Evolutionary conservation across 768 basidiomycete species (phyloP).

Genomic region (Roridomyces roridus): DNA sequence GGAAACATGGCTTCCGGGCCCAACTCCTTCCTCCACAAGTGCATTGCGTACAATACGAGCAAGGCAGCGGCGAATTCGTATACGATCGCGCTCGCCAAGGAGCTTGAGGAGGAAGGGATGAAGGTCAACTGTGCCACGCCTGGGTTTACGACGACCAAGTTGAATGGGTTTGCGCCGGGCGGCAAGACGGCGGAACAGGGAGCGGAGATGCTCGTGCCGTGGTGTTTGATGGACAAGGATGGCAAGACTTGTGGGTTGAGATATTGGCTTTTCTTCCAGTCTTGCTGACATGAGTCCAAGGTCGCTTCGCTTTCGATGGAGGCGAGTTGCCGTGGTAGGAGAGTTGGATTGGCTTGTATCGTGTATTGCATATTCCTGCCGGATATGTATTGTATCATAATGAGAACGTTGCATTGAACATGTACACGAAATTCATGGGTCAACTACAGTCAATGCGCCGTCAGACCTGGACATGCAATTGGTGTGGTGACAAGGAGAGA

Average conservation of each 20-base stretch:
- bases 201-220: slow-evolving; percentile 44
- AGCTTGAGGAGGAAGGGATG: slow-evolving; percentile 58
- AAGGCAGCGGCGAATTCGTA: slow-evolving; percentile 74
- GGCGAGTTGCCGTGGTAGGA: too few species aligned
- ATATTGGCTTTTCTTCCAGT: background rate
- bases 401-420: too few species aligned
- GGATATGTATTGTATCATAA: too few species aligned
- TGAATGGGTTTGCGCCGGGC: slow-evolving; percentile 43
- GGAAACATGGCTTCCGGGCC: slow-evolving; percentile 36
- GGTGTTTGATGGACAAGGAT: slow-evolving; percentile 46
- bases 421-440: too few species aligned
- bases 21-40: slow-evolving; percentile 33
- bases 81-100: slow-evolving; percentile 63
- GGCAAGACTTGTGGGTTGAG: slow-evolving; percentile 45
- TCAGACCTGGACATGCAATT: too few species aligned
- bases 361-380: too few species aligned
- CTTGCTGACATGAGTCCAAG: too few species aligned
- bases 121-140: slow-evolving; percentile 71
- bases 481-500: too few species aligned
- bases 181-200: slow-evolving; percentile 42
- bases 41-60: slow-evolving; percentile 66
- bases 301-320: too few species aligned
- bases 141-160: slow-evolving; percentile 55
- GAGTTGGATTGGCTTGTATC: too few species aligned
- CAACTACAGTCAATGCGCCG: too few species aligned